Conservation (phyloP, 2,329 filamentous ascomycete species). For the Cladosporium sp. region DNA sequence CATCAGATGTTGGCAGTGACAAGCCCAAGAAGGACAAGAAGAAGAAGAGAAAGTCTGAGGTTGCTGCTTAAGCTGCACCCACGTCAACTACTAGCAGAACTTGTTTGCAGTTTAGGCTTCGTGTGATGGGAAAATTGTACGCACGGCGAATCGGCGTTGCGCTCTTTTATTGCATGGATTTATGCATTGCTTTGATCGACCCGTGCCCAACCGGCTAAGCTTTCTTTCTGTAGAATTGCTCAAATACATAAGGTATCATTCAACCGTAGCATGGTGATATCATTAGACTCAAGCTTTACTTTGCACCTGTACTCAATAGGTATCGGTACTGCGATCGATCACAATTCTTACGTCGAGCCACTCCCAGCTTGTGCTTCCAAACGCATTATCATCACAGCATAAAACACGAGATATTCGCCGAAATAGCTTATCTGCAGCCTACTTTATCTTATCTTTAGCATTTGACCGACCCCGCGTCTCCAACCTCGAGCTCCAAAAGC, state of each 20-base stretch:
- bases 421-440: too few species aligned
- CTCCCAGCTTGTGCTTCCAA: too few species aligned
- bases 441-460: neutral
- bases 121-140: neutral
- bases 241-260: too few species aligned
- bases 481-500: neutral
- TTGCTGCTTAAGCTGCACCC: slow-evolving; percentile 14
- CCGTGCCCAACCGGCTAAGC: too few species aligned
- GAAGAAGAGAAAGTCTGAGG: slow-evolving; percentile 32
- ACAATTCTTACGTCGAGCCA: too few species aligned
- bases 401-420: too few species aligned
- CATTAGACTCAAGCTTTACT: too few species aligned
- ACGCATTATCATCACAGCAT: too few species aligned
- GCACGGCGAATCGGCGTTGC: neutral
- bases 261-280: too few species aligned
- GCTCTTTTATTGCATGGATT: neutral
- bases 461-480: neutral
- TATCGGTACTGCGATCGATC: too few species aligned
- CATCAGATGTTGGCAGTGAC: slow-evolving; percentile 6
- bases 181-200: neutral
- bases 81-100: neutral
- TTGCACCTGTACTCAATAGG: too few species aligned
- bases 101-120: neutral
- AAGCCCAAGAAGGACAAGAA: slow-evolving; percentile 27
- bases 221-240: too few species aligned